Evolutionary conservation across 2,329 filamentous ascomycete genomes (phyloP).

Genomic region (Pseudogymnoascus sp.): DNA sequence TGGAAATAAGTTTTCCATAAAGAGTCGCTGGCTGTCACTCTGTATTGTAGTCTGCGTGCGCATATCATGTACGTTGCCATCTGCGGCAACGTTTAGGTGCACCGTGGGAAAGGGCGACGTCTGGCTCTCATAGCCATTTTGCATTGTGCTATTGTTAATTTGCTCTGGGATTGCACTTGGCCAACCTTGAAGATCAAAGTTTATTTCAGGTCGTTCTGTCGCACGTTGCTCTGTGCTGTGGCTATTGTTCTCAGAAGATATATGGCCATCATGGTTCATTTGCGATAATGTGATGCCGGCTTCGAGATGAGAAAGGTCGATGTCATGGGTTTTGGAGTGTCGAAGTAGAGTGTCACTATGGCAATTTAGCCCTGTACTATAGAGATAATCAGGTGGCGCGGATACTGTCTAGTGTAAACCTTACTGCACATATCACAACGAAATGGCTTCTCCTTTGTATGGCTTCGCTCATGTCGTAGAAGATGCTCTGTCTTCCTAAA

Average conservation of each 20-base stretch:
- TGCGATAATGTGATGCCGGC: not conserved
- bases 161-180: too few relatives aligned
- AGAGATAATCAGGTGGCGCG: not conserved
- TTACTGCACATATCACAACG: constrained; percentile 24
- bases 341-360: constrained; percentile 12
- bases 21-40: too few relatives aligned
- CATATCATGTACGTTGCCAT: too few relatives aligned
- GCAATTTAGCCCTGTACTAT: not conserved
- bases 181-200: too few relatives aligned
- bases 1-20: too few relatives aligned
- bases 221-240: not conserved
- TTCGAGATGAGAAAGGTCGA: not conserved
- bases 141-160: too few relatives aligned
- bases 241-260: not conserved
- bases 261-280: not conserved
- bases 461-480: constrained; percentile 29
- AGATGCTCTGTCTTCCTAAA: constrained; percentile 32
- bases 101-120: too few relatives aligned
- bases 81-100: too few relatives aligned
- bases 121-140: too few relatives aligned
- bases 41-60: too few relatives aligned
- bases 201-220: not conserved
- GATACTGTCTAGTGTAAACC: constrained; percentile 26
- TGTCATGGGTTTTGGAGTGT: constrained; percentile 4
- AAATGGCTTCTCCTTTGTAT: constrained; percentile 32